phyloP scores from a whole-genome alignment of 164 flowering plant genomes.

The Annona squamosa region DNA sequence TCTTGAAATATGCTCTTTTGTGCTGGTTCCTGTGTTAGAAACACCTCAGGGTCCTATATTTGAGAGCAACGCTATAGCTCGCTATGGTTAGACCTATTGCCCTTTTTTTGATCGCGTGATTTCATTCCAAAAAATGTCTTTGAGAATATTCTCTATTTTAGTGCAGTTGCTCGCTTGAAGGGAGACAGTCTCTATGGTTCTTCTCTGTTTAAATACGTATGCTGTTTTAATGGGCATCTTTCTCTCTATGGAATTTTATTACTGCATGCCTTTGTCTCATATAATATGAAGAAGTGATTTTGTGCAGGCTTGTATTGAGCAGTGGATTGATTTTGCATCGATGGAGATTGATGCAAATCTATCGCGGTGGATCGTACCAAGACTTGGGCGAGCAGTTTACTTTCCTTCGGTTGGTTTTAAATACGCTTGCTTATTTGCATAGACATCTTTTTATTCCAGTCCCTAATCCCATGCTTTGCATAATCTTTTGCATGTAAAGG shows the following conservation, averaged over 20 bases:
- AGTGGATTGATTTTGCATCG: constrained; percentile 83
- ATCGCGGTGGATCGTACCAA: constrained; percentile 38
- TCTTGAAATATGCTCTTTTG: constrained; percentile 3
- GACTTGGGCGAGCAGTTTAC: constrained; percentile 31
- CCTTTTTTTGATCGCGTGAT: background rate
- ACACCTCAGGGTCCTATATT: constrained; percentile 73
- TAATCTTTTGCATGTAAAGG: constrained; percentile 27
- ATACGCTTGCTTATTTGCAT: constrained; percentile 36
- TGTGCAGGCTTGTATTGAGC: constrained; percentile 58
- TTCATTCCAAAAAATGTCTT: background rate
- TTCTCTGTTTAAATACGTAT: constrained; percentile 65
- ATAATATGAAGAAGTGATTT: background rate
- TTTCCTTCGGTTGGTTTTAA: constrained; percentile 10
- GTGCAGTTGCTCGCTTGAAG: constrained; percentile 65
- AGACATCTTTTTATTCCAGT: background rate
- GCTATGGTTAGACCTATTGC: constrained; percentile 39
- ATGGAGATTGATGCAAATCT: constrained; percentile 57
- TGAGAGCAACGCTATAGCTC: constrained; percentile 83
- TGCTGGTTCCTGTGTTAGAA: constrained; percentile 69
- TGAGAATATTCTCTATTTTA: background rate
- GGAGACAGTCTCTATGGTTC: constrained; percentile 61
- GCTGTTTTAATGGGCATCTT: constrained; percentile 4
- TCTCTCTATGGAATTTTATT: background rate
- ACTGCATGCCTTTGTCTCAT: background rate
- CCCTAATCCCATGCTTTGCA: background rate